Conservation (phyloP, 2,329 filamentous ascomycete species). For the Apiospora rasikravindrae region DNA sequence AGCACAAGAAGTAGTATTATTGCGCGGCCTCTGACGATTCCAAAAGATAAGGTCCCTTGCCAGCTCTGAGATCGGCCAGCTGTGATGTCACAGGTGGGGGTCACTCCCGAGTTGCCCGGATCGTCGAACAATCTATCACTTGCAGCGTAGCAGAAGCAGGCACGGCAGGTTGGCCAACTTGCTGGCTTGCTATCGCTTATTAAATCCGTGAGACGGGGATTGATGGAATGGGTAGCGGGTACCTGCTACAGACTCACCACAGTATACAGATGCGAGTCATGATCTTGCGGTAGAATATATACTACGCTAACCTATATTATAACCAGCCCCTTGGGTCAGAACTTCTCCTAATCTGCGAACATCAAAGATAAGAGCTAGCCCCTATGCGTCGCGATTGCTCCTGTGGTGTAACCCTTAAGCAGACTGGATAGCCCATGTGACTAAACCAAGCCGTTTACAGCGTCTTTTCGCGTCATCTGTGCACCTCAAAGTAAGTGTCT, state of each 20-base stretch:
- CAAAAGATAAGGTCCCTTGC: not conserved
- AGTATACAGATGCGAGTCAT: not conserved
- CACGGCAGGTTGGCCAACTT: not conserved
- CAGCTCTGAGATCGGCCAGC: not conserved
- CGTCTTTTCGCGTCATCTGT: not conserved
- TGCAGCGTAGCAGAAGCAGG: not conserved
- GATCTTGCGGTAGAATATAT: not conserved
- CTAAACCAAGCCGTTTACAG: not conserved
- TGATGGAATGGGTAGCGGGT: not conserved
- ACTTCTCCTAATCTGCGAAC: not conserved
- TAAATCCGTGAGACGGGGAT: not conserved
- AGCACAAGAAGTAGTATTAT: not conserved
- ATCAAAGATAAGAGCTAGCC: not conserved
- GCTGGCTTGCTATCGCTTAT: not conserved
- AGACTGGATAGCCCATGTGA: not conserved
- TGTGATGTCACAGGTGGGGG: constrained; percentile 12
- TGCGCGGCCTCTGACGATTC: not conserved
- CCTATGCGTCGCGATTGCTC: not conserved
- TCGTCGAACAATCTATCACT: not conserved
- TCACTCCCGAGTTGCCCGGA: not conserved
- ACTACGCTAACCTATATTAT: not conserved
- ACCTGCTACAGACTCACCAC: not conserved
- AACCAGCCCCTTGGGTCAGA: not conserved
- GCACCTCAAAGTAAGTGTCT: not conserved
- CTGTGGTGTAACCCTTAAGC: not conserved